These are phyloP conservation scores for Nannizziopsis barbatae DNA, from an alignment of 2,329 filamentous ascomycete species.

Conservation along the genomic window DNA sequence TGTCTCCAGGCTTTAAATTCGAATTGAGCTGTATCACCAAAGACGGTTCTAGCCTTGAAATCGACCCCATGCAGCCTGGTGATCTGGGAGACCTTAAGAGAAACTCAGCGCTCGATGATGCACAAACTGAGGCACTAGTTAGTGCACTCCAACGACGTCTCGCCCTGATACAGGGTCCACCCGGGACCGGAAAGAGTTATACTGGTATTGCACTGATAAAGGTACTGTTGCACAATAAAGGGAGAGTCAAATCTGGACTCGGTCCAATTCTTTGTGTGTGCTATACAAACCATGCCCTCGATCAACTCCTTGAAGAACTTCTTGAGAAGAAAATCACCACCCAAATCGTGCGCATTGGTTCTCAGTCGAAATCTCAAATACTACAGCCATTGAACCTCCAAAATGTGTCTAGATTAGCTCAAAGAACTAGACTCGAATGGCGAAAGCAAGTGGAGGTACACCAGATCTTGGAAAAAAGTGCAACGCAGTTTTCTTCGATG, in stretches of 20 bases:
- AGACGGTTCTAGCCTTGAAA: conserved; percentile 15
- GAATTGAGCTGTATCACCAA: conserved; percentile 17
- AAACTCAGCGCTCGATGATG: conserved; percentile 42
- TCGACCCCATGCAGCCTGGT: conserved; percentile 22
- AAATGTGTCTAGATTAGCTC: conserved; percentile 20
- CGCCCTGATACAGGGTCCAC: conserved; percentile 53
- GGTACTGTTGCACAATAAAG: conserved; percentile 26
- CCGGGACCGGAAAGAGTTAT: conserved; percentile 58
- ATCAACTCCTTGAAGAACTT: conserved; percentile 56
- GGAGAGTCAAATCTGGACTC: conserved; percentile 19
- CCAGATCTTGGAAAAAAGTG: conserved; percentile 10
- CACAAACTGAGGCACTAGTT: conserved; percentile 14
- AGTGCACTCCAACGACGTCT: conserved; percentile 19
- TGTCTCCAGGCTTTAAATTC: conserved; percentile 15
- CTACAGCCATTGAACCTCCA: conserved; percentile 44
- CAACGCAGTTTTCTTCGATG: background rate
- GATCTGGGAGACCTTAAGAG: conserved; percentile 24
- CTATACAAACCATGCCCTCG: conserved; percentile 58
- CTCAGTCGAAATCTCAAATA: conserved; percentile 44
- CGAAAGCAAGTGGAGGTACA: conserved; percentile 13
- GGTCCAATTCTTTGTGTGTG: conserved; percentile 42
- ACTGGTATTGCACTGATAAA: conserved; percentile 50
- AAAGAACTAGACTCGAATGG: conserved; percentile 27
- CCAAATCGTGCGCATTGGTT: conserved; percentile 52
- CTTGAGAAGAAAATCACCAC: conserved; percentile 46